phyloP scores from a whole-genome alignment of 2,329 filamentous ascomycete genomes.

The Scedosporium apiospermum region DNA sequence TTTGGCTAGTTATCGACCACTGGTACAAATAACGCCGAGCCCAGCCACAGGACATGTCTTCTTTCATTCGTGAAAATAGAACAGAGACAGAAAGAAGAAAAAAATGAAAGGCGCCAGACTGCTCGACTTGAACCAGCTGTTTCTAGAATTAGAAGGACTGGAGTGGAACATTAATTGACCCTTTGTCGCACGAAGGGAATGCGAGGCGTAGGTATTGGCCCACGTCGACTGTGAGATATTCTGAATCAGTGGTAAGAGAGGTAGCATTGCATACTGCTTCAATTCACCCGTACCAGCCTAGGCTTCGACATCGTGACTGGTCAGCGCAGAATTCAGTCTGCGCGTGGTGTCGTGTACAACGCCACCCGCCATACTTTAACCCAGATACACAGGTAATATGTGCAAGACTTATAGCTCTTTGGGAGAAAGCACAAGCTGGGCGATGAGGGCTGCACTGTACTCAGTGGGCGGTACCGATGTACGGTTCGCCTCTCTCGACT shows the following conservation, averaged over 20 bases:
- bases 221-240: neutral
- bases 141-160: neutral
- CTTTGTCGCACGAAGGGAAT: neutral
- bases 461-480: neutral
- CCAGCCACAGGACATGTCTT: neutral
- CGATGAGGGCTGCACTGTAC: neutral
- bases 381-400: neutral
- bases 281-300: neutral
- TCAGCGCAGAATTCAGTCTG: neutral
- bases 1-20: neutral
- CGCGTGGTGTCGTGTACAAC: neutral
- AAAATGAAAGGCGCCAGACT: neutral
- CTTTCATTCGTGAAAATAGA: neutral
- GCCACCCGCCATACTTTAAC: neutral
- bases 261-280: neutral
- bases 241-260: neutral
- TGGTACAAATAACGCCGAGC: neutral
- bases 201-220: neutral
- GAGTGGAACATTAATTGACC: neutral
- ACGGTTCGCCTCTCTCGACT: neutral
- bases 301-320: neutral
- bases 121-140: neutral
- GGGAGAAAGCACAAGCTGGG: neutral
- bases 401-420: neutral
- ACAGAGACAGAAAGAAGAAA: neutral